These are phyloP conservation scores for Naganishia onofrii DNA, from an alignment of 768 basidiomycete species.

Conservation along the genomic window DNA sequence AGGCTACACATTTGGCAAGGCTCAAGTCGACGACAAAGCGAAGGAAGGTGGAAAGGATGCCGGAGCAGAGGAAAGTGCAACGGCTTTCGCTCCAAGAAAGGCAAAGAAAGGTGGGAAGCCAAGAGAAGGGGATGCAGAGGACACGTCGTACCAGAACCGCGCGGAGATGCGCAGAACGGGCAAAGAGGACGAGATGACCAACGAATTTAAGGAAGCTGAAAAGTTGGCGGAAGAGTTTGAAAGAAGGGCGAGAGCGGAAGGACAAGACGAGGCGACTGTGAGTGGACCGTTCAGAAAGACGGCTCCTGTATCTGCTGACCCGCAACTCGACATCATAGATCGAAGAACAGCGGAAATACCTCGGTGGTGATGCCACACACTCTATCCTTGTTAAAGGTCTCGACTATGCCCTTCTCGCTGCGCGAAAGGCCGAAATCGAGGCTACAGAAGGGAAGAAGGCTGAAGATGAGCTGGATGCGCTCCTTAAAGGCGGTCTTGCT, in stretches of 20 bases:
- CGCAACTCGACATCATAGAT: slow-evolving; percentile 55
- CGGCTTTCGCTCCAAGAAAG: slow-evolving; percentile 41
- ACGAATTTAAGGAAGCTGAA: slow-evolving; percentile 13
- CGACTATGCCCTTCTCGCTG: slow-evolving; percentile 79
- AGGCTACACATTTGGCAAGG: slow-evolving; percentile 28
- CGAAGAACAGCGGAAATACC: slow-evolving; percentile 69
- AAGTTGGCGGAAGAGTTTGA: slow-evolving; percentile 74
- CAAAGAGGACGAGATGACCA: slow-evolving; percentile 42
- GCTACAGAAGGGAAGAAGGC: slow-evolving; percentile 56
- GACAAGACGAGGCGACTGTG: slow-evolving; percentile 64
- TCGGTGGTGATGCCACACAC: slow-evolving; percentile 81
- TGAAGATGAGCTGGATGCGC: slow-evolving; percentile 77
- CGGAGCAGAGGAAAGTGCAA: slow-evolving; percentile 14
- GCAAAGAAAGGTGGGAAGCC: slow-evolving; percentile 43
- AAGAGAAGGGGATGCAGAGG: slow-evolving; percentile 43
- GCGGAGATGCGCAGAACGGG: slow-evolving; percentile 49
- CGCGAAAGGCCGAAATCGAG: slow-evolving; percentile 66
- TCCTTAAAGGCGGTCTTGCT: slow-evolving; percentile 55
- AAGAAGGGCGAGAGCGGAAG: slow-evolving; percentile 59
- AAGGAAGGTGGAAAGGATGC: slow-evolving; percentile 31
- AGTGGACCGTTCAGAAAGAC: neutral
- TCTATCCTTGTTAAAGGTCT: slow-evolving; percentile 79
- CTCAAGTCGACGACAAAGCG: slow-evolving; percentile 28
- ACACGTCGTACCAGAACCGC: slow-evolving; percentile 49
- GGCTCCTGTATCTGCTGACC: neutral